Evolutionary conservation across 23 red algal genomes (phyloP).

Genomic region (Chondrus crispus): DNA sequence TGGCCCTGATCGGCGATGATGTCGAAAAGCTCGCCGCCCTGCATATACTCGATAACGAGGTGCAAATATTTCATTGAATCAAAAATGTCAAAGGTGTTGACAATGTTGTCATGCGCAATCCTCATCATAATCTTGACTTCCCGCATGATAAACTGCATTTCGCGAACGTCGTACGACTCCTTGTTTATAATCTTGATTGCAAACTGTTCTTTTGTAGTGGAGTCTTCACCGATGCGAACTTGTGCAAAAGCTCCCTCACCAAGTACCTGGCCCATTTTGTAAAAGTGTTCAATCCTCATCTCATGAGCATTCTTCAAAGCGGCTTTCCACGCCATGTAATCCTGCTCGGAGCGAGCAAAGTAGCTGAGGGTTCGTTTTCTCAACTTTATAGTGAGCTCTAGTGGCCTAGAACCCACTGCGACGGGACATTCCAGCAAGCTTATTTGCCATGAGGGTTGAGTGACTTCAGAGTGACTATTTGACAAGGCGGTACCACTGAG

Average conservation of each 20-base stretch:
- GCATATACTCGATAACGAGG: constrained; percentile 74
- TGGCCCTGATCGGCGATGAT: constrained; percentile 76
- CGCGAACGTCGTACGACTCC: constrained; percentile 57
- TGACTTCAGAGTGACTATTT: constrained; percentile 53
- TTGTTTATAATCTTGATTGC: constrained; percentile 90
- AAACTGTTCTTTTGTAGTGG: constrained; percentile 49
- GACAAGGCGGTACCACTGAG: constrained; percentile 73
- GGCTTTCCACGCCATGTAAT: constrained; percentile 59
- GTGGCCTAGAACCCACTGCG: constrained; percentile 53
- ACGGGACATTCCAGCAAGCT: constrained; percentile 66
- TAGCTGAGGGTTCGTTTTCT: constrained; percentile 60
- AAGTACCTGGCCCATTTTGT: constrained; percentile 78
- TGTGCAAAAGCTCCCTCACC: constrained; percentile 93
- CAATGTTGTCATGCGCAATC: constrained; percentile 77
- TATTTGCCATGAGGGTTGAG: constrained; percentile 72
- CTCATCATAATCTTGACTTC: constrained; percentile 83
- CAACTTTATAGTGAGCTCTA: constrained; percentile 74
- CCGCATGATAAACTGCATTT: constrained; percentile 77
- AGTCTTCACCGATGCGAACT: constrained; percentile 64
- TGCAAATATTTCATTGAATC: constrained; percentile 68
- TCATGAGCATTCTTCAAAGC: constrained; percentile 67
- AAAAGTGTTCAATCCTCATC: constrained; percentile 62
- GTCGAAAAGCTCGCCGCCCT: constrained; percentile 89
- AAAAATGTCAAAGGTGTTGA: constrained; percentile 84
- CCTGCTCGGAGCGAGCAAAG: constrained; percentile 61